A percentile compares a stretch with the other conserved stretches of the same genome.
These are phyloP conservation scores for Bremia lactucae DNA, from an alignment of 352 stramenopile genomes.

Conservation along the genomic window DNA sequence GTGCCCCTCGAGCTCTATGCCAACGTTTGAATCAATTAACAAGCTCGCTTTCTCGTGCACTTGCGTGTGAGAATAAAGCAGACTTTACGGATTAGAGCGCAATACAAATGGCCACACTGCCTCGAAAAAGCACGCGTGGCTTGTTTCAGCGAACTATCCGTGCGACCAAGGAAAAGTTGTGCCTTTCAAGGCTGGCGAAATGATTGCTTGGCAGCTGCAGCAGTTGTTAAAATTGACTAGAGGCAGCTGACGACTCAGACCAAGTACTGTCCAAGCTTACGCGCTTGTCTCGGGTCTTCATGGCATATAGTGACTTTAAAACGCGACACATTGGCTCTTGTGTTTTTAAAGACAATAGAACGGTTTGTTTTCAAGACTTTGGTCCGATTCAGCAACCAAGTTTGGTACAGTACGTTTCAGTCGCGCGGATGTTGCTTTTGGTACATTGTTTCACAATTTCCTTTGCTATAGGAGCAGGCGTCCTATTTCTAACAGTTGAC, in stretches of 20 bases:
- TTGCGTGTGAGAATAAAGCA: slow-evolving; percentile 91
- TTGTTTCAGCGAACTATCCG: slow-evolving; percentile 82
- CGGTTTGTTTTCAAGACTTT: no score
- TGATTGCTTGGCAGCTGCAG: slow-evolving; percentile 83
- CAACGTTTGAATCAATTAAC: slow-evolving; percentile 91
- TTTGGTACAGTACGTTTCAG: no score
- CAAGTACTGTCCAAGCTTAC: slow-evolving; percentile 21
- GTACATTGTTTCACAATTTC: no score
- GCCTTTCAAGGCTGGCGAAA: slow-evolving; percentile 89
- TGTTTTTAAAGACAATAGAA: slow-evolving; percentile 3
- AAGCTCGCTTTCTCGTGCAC: slow-evolving; percentile 89
- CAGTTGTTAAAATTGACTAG: no score
- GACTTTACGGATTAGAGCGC: slow-evolving; percentile 93
- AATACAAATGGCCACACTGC: slow-evolving; percentile 79
- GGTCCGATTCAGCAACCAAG: no score
- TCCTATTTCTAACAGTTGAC: no score
- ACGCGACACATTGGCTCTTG: slow-evolving; percentile 36
- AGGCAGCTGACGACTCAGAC: slow-evolving; percentile 9
- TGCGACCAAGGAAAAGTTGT: slow-evolving; percentile 86
- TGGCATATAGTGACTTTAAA: slow-evolving; percentile 49
- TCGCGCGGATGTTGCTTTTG: no score
- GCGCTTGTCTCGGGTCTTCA: slow-evolving; percentile 46
- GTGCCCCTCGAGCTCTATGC: slow-evolving; percentile 97
- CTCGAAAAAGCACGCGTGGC: slow-evolving; percentile 86
- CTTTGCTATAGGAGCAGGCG: no score